Base-by-base conservation (phyloP, 1,284 basidiomycete genomes). In the Spongiforma sp. region DNA sequence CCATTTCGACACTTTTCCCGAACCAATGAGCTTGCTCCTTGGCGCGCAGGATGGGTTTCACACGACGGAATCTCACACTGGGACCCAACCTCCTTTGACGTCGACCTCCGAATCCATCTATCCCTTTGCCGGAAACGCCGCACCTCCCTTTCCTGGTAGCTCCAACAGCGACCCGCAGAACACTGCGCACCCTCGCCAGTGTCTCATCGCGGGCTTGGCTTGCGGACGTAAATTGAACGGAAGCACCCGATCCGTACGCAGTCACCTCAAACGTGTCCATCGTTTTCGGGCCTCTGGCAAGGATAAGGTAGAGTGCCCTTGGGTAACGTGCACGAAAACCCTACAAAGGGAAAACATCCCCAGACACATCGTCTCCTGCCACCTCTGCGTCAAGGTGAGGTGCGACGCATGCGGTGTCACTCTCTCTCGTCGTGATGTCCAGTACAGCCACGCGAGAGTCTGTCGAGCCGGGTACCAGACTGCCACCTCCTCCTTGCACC, bases 381-480 rank as follows among this genome's bases (percentile, higher is more conserved):
- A 73, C 39, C 41, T 75, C 14, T 52, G 37, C 8, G 59, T 65
- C 26, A 60, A 46, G 52, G 62, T 66, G 37, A 1, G 0, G 6
- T 73, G 71, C 33, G 7, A 1, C 5, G 28, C 1, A 1, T 73
- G 71, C 30, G 66, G 68, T 1, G 0, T 34, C 5, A 4, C 1
- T 9, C 65, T 75, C 34, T 71, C 72, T 34, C 73, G 73, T 14
- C 24, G 36, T 10, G 71, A 73, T 34, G 73, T 73, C 54, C 54
- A 26, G 33, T 41, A 52, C 6, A 55, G 59, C 12, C 71, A 73
- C 26, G 54, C 46, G 21, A 62, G 11, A 10, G 48, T 9, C 7
- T 75, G 73, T 26, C 63, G n/a, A n/a, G n/a, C n/a, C n/a, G n/a
- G n/a, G n/a, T n/a, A n/a, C n/a, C n/a, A n/a, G n/a, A n/a, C n/a